phyloP scores from a whole-genome alignment of 805 yeast genomes.

The Saccharomyces cerevisiae region DNA sequence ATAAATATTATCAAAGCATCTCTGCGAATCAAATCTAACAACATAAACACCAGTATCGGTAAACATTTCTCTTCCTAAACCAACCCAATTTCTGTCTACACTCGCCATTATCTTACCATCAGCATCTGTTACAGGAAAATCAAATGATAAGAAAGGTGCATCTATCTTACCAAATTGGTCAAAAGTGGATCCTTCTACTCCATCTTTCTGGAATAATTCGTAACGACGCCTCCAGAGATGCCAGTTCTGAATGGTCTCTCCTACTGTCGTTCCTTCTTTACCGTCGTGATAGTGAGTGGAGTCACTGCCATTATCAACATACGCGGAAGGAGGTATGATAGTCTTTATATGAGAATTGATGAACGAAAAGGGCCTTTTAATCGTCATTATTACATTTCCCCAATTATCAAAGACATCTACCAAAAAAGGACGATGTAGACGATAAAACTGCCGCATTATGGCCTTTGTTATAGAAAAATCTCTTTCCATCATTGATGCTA shows the following conservation, averaged over 20 bases:
- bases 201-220: constrained; percentile 53
- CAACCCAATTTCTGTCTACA: constrained; percentile 92
- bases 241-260: constrained; percentile 90
- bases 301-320: constrained; percentile 22
- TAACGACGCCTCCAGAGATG: constrained; percentile 89
- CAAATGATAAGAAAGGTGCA: constrained; percentile 78
- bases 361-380: constrained; percentile 76
- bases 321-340: constrained; percentile 40
- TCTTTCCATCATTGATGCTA: constrained; percentile 79
- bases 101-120: constrained; percentile 54
- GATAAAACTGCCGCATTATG: constrained; percentile 73
- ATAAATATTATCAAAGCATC: constrained; percentile 54
- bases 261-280: constrained; percentile 47
- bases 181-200: constrained; percentile 34
- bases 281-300: constrained; percentile 17
- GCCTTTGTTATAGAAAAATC: constrained; percentile 62
- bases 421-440: constrained; percentile 78
- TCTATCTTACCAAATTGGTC: constrained; percentile 83
- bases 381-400: constrained; percentile 54
- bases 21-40: constrained; percentile 65
- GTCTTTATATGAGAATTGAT: constrained; percentile 84
- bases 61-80: constrained; percentile 83
- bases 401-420: constrained; percentile 61
- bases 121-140: constrained; percentile 66
- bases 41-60: constrained; percentile 94